Percentiles rank a stretch among this genome's conserved stretches.
Conservation (phyloP, 345 rosid species). For the Kandelia obovata region DNA sequence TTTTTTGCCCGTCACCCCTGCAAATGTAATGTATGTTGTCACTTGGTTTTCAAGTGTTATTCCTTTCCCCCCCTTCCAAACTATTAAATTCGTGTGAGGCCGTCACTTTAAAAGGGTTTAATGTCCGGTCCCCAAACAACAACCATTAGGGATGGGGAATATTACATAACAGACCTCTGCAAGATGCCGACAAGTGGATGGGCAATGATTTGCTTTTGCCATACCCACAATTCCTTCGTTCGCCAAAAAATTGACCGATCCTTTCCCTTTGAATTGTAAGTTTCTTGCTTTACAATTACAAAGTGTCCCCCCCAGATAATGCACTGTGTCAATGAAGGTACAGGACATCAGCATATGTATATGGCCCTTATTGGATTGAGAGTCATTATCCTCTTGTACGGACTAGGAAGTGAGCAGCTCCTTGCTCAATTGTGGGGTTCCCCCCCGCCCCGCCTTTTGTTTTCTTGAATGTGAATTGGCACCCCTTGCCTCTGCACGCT, state of each 20-base stretch:
- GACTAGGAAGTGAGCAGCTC: slow-evolving; percentile 23
- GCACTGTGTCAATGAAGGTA: slow-evolving; percentile 23
- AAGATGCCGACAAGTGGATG: slow-evolving; percentile 26
- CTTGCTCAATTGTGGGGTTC: slow-evolving; percentile 12
- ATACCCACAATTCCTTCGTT: slow-evolving; percentile 2
- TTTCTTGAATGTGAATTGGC: neutral
- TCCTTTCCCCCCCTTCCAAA: neutral
- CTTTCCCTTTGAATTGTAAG: slow-evolving; percentile 26
- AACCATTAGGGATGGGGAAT: neutral
- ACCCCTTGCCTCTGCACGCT: neutral
- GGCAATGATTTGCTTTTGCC: slow-evolving; percentile 15
- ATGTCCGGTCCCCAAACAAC: too few species aligned
- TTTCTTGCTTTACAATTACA: slow-evolving; percentile 27
- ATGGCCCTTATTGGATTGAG: slow-evolving; percentile 33
- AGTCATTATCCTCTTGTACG: slow-evolving; percentile 43
- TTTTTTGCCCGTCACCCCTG: too few species aligned
- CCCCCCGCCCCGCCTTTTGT: neutral
- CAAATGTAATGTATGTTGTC: neutral
- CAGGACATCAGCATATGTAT: slow-evolving; percentile 17
- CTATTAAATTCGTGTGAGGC: too few species aligned
- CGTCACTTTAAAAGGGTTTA: too few species aligned
- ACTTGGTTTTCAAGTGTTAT: neutral
- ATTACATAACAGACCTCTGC: neutral
- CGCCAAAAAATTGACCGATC: slow-evolving; percentile 11
- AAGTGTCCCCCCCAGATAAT: slow-evolving; percentile 29